Evolutionary conservation across 75 land plant genomes (phyloP), one percentile per base, ranked within the genome.

Genomic region (Cryptomeria japonica): DNA sequence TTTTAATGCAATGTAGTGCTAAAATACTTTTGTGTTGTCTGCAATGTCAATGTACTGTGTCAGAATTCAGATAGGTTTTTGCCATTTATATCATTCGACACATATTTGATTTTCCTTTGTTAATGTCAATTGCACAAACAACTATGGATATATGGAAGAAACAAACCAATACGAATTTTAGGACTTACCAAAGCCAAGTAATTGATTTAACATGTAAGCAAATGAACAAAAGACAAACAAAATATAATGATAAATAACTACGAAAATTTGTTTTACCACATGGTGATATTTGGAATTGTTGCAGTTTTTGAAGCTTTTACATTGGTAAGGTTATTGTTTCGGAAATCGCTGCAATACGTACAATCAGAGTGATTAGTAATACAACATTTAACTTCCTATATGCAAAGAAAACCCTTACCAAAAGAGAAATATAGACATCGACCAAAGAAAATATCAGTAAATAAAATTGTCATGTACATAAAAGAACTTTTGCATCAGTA

Each of bases 311-410:
- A 61, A 56, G 86, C 91, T 5, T 92, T 88, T 58, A 94, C 76
- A 89, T 91, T 87, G 79, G 90, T n/a, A 77, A 95, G 78, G 11
- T 0, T 16, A 89, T 95, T 95, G 53, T 95, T 93, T 88, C 89
- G 89, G 19, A 93, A 91, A 80, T 85, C 86, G 39, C 96, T 95
- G 95, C 68, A 88, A 49, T 32, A 55, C 7, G 14, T 56, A 55
- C 28, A 19, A 56, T 37, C 9, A 36, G 42, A 22, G 49, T 85
- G 37, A 8, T 56, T 19, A 85, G 58, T 53, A 85, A 51, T 85
- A 34, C 32, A 82, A 42, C 44, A 14, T 82, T 82, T n/a, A 46
- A 28, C 51, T 82, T 82, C 22, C 12, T 3, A 87, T 16, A 75
- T 56, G 1, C 14, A 87, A 84, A 28, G 41, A 8, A 78, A 36